Evolutionary conservation across 495 filamentous ascomycete genomes (phyloP), one percentile per base, ranked within the genome.

Genomic region (Trichoderma asperelloides): DNA sequence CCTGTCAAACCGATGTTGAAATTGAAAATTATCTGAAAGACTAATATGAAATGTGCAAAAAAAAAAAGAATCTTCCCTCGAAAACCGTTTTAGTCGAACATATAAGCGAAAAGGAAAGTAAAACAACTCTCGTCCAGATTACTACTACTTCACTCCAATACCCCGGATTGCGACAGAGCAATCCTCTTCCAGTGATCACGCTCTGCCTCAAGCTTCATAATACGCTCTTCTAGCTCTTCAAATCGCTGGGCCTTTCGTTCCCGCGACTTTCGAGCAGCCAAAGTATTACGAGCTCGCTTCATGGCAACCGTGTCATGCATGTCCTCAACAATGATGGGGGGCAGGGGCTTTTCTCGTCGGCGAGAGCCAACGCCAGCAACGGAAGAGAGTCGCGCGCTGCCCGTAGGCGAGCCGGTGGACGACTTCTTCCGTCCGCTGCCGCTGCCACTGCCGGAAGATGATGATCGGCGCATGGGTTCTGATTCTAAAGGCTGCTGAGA

Each of bases 261-360:
- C 15, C 95, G 90, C 47, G 94, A 97, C 77, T 97, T 97, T 55
- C 95, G 91, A 69, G 95, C 95, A 60, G 95, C 95, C 77, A 94
- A 82, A 16, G 95, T 98, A 77, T 98, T 98, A 67, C 93, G 88
- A 41, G 93, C 94, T 69, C 95, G 92, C 85, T 97, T 98, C 81
- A 91, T 85, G 12, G 91, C 91, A 16, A 91, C 75, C 0, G 78
- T 78, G 71, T 93, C 90, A 40, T 73, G 76, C 0, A 89, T 88
- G 73, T 97, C 93, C 40, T 89, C 86, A 21, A 91, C 82, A 30
- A 82, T 78, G 74, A 98, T 91, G 9, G 91, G 89, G 65, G 90
- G 89, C 28, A 97, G 83, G 49, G 91, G 88, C 80, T 92, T 92
- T 72, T 91, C 85, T 62, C 88, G 85, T 67, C 88, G 85, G 65